Base-by-base conservation (phyloP, 306 rosid genomes). In the Bauhinia variegata region DNA sequence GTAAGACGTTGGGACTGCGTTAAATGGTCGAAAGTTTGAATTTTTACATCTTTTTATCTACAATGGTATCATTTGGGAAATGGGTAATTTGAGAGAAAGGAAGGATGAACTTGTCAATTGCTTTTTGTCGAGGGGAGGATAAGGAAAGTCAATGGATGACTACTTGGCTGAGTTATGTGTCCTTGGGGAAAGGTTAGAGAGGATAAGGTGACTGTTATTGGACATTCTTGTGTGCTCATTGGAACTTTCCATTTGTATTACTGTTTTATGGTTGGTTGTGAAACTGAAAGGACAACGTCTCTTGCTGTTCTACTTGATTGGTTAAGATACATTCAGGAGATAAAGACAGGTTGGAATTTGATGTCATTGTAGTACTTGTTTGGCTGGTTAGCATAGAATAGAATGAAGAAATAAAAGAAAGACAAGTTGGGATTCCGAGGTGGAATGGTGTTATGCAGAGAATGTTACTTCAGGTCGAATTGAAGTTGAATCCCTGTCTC, bases 131-230 rank as follows among this genome's bases (percentile, higher is more conserved):
- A 1, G 28, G 2, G 1, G 28, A 23, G 2, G 28, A 23, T 23
- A 54, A 18, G 19, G 13, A 28, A 46, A 15, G 42, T 31, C 7
- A 9, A 17, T 17, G 7, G 14, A 41, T 8, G 10, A 11, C 17
- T 12, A 9, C 14, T 5, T 23, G 33, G 63, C 6, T 52, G 3
- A 42, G 55, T 37, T 69, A 52, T 41, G 42, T 72, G 49, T 68
- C 55, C 42, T 31, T 7, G 5, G 34, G 59, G 19, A 8, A n/a
- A 7, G 47, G 13, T 31, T 41, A 11, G 11, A 39, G 36, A 60
- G 23, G 50, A 23, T 23, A 23, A 23, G 64, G 11, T 38, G 38
- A 16, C 4, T 17, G 64, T 37, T 11, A 33, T 11, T 9, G 65
- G 11, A 15, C 6, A 11, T 14, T 3, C 18, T 8, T 38, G 0